These are phyloP conservation scores for Claviceps quebecensis DNA, from an alignment of 2,329 filamentous ascomycete genomes.

Conservation along the genomic window DNA sequence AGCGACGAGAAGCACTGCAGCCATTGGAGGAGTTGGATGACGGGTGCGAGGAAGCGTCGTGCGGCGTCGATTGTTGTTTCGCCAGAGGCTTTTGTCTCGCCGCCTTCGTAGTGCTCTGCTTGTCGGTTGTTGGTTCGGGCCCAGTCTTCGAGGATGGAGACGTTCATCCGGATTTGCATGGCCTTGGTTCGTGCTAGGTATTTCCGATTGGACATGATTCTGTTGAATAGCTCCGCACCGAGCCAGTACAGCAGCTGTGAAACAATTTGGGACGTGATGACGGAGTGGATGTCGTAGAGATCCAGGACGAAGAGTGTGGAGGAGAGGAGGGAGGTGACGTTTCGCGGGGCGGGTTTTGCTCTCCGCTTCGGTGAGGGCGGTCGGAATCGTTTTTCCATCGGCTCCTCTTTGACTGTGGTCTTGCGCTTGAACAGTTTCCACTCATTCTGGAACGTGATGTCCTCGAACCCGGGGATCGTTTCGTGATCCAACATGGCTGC, in stretches of 20 bases:
- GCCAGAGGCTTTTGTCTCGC: constrained; percentile 70
- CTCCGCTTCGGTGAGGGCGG: constrained; percentile 88
- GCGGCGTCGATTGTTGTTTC: constrained; percentile 79
- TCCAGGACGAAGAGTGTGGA: constrained; percentile 95
- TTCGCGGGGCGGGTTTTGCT: constrained; percentile 82
- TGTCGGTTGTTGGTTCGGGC: constrained; percentile 83
- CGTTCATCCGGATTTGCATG: constrained; percentile 99
- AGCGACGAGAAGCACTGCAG: constrained; percentile 94
- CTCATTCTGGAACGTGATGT: constrained; percentile 93
- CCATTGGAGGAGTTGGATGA: constrained; percentile 94
- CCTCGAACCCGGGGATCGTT: constrained; percentile 93
- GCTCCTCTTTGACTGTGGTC: constrained; percentile 77
- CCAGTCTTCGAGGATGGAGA: constrained; percentile 93
- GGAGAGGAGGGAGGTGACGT: constrained; percentile 87
- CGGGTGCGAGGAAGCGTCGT: constrained; percentile 70
- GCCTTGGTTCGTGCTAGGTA: constrained; percentile 94
- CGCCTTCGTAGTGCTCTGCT: constrained; percentile 89
- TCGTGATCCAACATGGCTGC: constrained; percentile 93
- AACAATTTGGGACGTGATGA: constrained; percentile 83
- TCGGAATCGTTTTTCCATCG: constrained; percentile 76
- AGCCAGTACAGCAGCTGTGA: constrained; percentile 95
- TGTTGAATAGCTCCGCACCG: constrained; percentile 90
- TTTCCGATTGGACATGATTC: constrained; percentile 90
- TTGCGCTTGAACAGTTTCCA: constrained; percentile 96
- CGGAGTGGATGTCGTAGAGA: constrained; percentile 96